Conservation (phyloP, 345 rosid genomes). For the Brassica napus region Da-Ae NC_063445.1:54584501-54585000, state of each 20-base stretch:
- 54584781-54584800: neutral
- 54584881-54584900: too few relatives aligned
- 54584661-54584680: neutral
- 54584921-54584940: too few relatives aligned
- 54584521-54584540: too few relatives aligned
- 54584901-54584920: too few relatives aligned
- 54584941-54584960: too few relatives aligned
- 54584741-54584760: neutral
- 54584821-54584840: too few relatives aligned
- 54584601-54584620: neutral
- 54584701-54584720: neutral
- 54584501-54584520: too few relatives aligned
- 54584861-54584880: too few relatives aligned
- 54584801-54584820: too few relatives aligned
- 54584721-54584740: neutral
- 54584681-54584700: neutral
- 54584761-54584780: neutral
- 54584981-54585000: too few relatives aligned
- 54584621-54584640: neutral
- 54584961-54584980: too few relatives aligned
- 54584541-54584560: neutral
- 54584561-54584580: neutral
- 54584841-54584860: too few relatives aligned
- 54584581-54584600: neutral
- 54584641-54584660: neutral